Evolutionary conservation across 2,329 filamentous ascomycete genomes (phyloP).

Genomic region (Huntiella bhutanensis): DNA sequence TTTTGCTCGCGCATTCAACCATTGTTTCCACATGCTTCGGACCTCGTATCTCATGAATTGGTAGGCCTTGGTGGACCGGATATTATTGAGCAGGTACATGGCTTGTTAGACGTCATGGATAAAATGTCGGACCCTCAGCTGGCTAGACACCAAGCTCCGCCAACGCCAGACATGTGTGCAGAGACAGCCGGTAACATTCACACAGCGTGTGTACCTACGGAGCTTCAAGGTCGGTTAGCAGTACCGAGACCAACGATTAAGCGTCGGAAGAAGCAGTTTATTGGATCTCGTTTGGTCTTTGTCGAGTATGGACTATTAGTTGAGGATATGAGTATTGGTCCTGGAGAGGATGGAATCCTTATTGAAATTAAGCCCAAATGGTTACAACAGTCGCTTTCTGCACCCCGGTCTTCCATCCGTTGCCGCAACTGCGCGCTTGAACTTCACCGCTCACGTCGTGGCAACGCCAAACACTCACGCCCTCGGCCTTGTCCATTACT

Average conservation of each 20-base stretch:
- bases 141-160: constrained; percentile 11
- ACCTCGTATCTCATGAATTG: constrained; percentile 35
- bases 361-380: constrained; percentile 76
- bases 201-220: constrained; percentile 6
- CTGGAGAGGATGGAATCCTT: constrained; percentile 20
- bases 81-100: constrained; percentile 31
- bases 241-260: not conserved
- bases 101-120: constrained; percentile 31
- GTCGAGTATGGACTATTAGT: constrained; percentile 46
- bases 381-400: constrained; percentile 57
- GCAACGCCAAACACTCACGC: constrained; percentile 20
- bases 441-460: constrained; percentile 19
- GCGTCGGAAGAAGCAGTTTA: constrained; percentile 25
- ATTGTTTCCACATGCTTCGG: constrained; percentile 10
- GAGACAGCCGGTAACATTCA: constrained; percentile 3
- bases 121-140: constrained; percentile 12
- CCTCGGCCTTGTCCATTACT: constrained; percentile 45
- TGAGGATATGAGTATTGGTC: constrained; percentile 45
- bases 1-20: constrained; percentile 11
- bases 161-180: constrained; percentile 7
- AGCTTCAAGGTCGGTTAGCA: not conserved
- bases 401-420: constrained; percentile 39
- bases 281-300: constrained; percentile 30
- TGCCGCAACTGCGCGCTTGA: constrained; percentile 56
- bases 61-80: constrained; percentile 20